Evolutionary conservation across 768 basidiomycete genomes (phyloP), one percentile per base, ranked within the genome.

Genomic region (Amanita pseudoporphyria): DNA sequence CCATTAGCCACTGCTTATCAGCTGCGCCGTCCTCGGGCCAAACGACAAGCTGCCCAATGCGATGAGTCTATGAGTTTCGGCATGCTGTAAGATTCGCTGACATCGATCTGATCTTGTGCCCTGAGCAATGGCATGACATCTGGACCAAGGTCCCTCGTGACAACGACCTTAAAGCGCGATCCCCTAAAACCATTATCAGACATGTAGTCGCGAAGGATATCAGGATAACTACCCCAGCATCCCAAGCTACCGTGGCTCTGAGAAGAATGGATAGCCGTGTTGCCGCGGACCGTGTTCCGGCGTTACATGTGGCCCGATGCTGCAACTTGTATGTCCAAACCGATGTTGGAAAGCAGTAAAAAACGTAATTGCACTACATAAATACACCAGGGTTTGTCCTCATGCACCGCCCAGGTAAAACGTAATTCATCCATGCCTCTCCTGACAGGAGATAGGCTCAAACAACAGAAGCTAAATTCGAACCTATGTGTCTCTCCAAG

Each of bases 1-100:
- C 71, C 18, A 91, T 64, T 3, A 94, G 64, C 91, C 90, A 95
- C 18, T 71, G 56, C 13, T 81, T 70, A 33, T 78, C 74, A 50
- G 79, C 84, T 2, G 66, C 58, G 5, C 69, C 56, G 56, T 87
- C 78, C 52, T 84, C 62, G 5, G 66, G 60, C 76, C 75, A 78
- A 5, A 69, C 37, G 6, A 71, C 61, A 28, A 74, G 44, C 73
- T 73, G 44, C 13, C 18, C 19, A 38, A 14, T 5, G 18, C 12
- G 5, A 28, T 47, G 30, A 16, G 22, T 49, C 12, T 32, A 24
- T 10, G 9, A 19, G 14, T 31, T 12, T 21, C 9, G 35, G 49
- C 19, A 51, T 16, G 5, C 13, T 10, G 14, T 26, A 24, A 46
- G 30, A 3, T 30, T 35, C 3, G 51, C 66, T 47, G 55, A 81